Conservation (phyloP, 768 basidiomycete genomes). For the Gloeostereum incarnatum region DNA sequence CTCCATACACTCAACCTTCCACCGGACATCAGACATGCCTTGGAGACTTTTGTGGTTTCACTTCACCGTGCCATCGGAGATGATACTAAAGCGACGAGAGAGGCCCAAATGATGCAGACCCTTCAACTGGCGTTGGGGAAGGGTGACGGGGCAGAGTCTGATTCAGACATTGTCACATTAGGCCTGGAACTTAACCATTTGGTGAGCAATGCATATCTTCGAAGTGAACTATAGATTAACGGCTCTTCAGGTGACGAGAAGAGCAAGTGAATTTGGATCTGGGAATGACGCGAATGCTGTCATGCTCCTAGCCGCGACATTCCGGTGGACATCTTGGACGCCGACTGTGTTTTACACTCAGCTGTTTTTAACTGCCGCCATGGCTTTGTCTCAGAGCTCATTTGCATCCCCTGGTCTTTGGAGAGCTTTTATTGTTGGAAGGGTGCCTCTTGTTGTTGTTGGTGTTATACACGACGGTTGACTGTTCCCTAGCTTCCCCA, state of each 20-base stretch:
- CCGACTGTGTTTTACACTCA: conserved; percentile 61
- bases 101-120: conserved; percentile 64
- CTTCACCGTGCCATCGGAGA: conserved; percentile 56
- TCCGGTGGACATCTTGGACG: conserved; percentile 57
- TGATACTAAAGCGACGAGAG: conserved; percentile 59
- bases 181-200: conserved; percentile 52
- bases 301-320: conserved; percentile 43
- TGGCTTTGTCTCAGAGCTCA: conserved; percentile 47
- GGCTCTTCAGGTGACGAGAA: conserved; percentile 39
- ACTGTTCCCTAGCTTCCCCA: conserved; percentile 42
- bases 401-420: conserved; percentile 35
- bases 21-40: conserved; percentile 40
- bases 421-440: conserved; percentile 64
- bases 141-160: conserved; percentile 38
- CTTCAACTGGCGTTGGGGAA: conserved; percentile 51
- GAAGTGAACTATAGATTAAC: conserved; percentile 3
- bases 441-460: conserved; percentile 35
- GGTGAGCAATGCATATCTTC: conserved; percentile 28
- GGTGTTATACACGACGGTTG: conserved; percentile 1
- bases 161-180: conserved; percentile 57
- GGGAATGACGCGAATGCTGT: conserved; percentile 46
- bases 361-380: conserved; percentile 52
- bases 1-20: conserved; percentile 43
- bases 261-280: conserved; percentile 53
- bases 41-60: conserved; percentile 52